These are phyloP conservation scores for Tephrocybe sp. DNA, from an alignment of 768 basidiomycete genomes.

Conservation along the genomic window DNA sequence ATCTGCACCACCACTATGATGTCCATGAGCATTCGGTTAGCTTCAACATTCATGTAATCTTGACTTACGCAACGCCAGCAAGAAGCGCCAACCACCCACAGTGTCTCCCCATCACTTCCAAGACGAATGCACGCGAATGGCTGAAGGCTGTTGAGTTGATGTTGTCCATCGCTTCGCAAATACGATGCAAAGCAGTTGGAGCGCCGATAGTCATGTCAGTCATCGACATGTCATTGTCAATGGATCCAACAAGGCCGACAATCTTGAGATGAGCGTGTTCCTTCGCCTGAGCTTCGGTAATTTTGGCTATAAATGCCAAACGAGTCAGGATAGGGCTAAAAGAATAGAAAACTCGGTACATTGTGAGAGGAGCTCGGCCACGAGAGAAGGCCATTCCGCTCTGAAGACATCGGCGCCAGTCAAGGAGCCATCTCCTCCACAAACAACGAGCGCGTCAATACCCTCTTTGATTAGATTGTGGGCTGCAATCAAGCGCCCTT, in stretches of 20 bases:
- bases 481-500: constrained; percentile 88
- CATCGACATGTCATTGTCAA: constrained; percentile 99
- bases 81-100: constrained; percentile 98
- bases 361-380: constrained; percentile 61
- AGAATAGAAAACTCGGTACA: constrained; percentile 37
- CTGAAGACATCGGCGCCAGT: constrained; percentile 95
- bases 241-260: constrained; percentile 97
- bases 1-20: constrained; percentile 79
- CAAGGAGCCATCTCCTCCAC: constrained; percentile 95
- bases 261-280: constrained; percentile 85
- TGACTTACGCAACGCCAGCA: constrained; percentile 80
- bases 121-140: constrained; percentile 95
- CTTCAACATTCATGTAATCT: neutral
- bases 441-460: constrained; percentile 95
- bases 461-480: constrained; percentile 93
- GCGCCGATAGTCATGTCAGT: constrained; percentile 98
- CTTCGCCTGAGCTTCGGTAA: constrained; percentile 70
- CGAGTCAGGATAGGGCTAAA: neutral
- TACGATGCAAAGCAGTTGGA: constrained; percentile 90
- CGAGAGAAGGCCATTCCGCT: constrained; percentile 89
- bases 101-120: constrained; percentile 99
- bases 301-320: constrained; percentile 46
- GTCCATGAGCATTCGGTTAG: neutral
- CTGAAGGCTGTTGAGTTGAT: constrained; percentile 96
- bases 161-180: constrained; percentile 97